Base-by-base conservation (phyloP, 2,329 filamentous ascomycete genomes). In the Colletotrichum camelliae region DNA sequence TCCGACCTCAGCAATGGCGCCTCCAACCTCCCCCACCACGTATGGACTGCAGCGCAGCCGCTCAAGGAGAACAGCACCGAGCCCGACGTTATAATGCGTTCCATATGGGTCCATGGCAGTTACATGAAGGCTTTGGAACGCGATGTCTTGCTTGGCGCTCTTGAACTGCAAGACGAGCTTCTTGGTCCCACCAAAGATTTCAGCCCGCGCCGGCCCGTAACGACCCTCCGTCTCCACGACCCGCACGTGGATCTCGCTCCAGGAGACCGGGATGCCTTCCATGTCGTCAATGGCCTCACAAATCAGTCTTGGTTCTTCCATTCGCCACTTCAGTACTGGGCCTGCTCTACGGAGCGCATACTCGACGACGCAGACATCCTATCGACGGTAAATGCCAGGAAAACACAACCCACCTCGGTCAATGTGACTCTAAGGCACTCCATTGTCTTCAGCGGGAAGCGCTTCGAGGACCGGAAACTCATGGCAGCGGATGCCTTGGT, bases 271-370 rank as follows among this genome's bases (percentile, higher is more conserved):
- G 89, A 93, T 80, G 82, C 87, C 10, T 86, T 91, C 31, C 91
- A 93, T 80, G 88, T 91, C 67, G 86, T 88, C 78, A 92, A 93
- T 79, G 91, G 91, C 16, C 82, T 92, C 39, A 91, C 88, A 5
- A 89, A 91, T 78, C 85, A 92, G 79, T 91, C 91, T 5, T 95
- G 94, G 94, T 94, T 94, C 79, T 94, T 94, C 80, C 94, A 96
- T 80, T 96, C 94, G n/a, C 94, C 94, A 2, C 85, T 96, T 70
- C 92, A 95, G 83, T 96, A 96, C 83, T 96, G 94, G 94, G 89
- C 92, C 75, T 94, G 93, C 81, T 94, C 88, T n/a, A 81, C 86
- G 7, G 87, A 90, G 2, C 84, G 83, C 8, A 90, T 96, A 66
- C 82, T 89, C 31, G 82, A 84, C 18, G 94, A 96, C 79, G 70